Conservation (phyloP, 2,329 filamentous ascomycete genomes). For the Pestalotiopsis sp. region DNA sequence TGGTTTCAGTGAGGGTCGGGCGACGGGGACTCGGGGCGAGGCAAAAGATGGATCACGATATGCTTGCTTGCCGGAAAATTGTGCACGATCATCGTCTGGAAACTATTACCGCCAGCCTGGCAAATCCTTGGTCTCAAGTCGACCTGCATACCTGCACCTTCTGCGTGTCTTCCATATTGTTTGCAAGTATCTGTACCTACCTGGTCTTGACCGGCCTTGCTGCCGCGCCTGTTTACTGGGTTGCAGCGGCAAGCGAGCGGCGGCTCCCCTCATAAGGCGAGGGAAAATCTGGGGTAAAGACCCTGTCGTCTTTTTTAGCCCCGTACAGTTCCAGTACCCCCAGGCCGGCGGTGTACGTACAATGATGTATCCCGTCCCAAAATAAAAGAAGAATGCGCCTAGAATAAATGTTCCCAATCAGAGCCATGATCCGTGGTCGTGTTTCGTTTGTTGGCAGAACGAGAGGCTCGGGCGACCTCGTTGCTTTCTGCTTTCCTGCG, state of each 20-base stretch:
- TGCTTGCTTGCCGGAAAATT: neutral
- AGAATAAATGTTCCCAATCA: neutral
- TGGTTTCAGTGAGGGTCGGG: neutral
- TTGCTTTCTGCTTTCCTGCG: neutral
- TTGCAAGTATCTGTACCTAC: constrained; percentile 1
- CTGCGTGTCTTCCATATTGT: neutral
- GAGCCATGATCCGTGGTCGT: neutral
- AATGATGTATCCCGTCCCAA: too few species aligned
- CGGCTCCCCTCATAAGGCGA: constrained; percentile 5
- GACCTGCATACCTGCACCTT: neutral
- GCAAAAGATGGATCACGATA: neutral
- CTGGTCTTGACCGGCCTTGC: neutral
- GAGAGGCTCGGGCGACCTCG: neutral
- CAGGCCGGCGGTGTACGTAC: neutral
- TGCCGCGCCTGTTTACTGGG: neutral
- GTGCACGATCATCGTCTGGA: neutral
- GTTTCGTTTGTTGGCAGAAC: neutral
- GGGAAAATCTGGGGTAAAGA: constrained; percentile 9
- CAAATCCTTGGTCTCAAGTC: neutral
- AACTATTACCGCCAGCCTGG: neutral
- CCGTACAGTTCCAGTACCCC: neutral
- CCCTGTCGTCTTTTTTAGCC: constrained; percentile 3
- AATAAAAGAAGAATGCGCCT: neutral
- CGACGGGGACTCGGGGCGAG: neutral
- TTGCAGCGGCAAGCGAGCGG: constrained; percentile 8